phyloP scores from a whole-genome alignment of 371 early-diverging fungal genomes.

The Apophysomyces trapeziformis region DNA sequence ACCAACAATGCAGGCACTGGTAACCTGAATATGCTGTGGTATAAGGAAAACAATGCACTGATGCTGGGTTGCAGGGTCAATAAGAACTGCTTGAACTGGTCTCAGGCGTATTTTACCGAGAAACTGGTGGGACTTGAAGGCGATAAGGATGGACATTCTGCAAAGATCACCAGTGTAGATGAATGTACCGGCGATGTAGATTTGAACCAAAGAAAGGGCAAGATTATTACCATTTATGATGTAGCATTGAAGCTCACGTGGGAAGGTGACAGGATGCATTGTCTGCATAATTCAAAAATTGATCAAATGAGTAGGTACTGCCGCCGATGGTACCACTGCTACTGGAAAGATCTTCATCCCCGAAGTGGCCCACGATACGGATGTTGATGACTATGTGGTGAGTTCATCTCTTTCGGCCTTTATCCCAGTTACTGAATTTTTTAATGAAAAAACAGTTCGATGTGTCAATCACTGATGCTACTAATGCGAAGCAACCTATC shows the following conservation, averaged over 20 bases:
- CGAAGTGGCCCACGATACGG: slow-evolving; percentile 92
- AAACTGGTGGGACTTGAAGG: slow-evolving; percentile 56
- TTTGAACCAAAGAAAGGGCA: slow-evolving; percentile 88
- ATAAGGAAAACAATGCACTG: background rate
- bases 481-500: slow-evolving; percentile 60
- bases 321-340: slow-evolving; percentile 67
- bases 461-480: slow-evolving; percentile 68
- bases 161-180: slow-evolving; percentile 56
- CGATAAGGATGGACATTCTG: slow-evolving; percentile 52
- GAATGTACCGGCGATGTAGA: slow-evolving; percentile 79
- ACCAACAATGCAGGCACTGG: slow-evolving; percentile 3
- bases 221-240: slow-evolving; percentile 86
- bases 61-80: slow-evolving; percentile 66
- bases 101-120: slow-evolving; percentile 66
- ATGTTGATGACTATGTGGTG: slow-evolving; percentile 80
- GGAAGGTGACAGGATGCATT: slow-evolving; percentile 57
- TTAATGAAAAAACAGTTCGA: slow-evolving; percentile 62
- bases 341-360: slow-evolving; percentile 85
- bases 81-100: slow-evolving; percentile 86
- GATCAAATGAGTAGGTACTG: slow-evolving; percentile 44
- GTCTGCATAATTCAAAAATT: background rate
- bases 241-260: slow-evolving; percentile 70
- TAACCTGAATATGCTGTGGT: background rate
- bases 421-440: background rate
- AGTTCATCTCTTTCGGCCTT: slow-evolving; percentile 18